Evolutionary conservation across 352 stramenopile species (phyloP).

Genomic region (Phytopythium litorale): DNA sequence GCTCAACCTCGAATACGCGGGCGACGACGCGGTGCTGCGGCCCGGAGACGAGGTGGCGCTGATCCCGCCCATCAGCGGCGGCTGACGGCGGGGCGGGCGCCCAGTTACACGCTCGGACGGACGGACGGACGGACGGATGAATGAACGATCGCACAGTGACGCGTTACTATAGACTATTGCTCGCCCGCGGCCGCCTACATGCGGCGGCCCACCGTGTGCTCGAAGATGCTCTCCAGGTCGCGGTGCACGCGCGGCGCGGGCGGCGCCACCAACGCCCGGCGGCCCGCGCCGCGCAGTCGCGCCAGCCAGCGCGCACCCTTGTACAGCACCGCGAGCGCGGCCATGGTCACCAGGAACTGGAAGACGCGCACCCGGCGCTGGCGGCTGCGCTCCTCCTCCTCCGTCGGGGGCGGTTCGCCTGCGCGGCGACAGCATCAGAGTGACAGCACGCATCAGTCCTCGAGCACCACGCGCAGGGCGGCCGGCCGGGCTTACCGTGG

Average conservation of each 20-base stretch:
- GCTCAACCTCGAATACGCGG: slow-evolving; percentile 71
- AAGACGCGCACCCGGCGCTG: slow-evolving; percentile 71
- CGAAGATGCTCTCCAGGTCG: slow-evolving; percentile 69
- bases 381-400: slow-evolving; percentile 73
- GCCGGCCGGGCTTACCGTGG: slow-evolving; percentile 30
- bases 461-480: not conserved
- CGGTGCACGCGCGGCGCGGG: slow-evolving; percentile 22
- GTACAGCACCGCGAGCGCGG: slow-evolving; percentile 45
- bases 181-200: not conserved
- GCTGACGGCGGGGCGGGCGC: slow-evolving; percentile 14
- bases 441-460: not conserved
- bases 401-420: slow-evolving; percentile 51
- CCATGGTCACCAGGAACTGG: slow-evolving; percentile 73
- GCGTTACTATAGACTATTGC: not conserved
- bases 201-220: slow-evolving; percentile 38
- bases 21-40: slow-evolving; percentile 37
- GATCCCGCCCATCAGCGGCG: slow-evolving; percentile 79
- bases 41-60: slow-evolving; percentile 79
- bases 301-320: slow-evolving; percentile 56
- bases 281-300: slow-evolving; percentile 28
- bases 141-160: not conserved
- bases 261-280: slow-evolving; percentile 30
- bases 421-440: not conserved
- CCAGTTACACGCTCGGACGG: not conserved
- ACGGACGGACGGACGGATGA: not conserved